Evolutionary conservation across 805 yeast genomes (phyloP).

Genomic region (Starmerella apicola): DNA sequence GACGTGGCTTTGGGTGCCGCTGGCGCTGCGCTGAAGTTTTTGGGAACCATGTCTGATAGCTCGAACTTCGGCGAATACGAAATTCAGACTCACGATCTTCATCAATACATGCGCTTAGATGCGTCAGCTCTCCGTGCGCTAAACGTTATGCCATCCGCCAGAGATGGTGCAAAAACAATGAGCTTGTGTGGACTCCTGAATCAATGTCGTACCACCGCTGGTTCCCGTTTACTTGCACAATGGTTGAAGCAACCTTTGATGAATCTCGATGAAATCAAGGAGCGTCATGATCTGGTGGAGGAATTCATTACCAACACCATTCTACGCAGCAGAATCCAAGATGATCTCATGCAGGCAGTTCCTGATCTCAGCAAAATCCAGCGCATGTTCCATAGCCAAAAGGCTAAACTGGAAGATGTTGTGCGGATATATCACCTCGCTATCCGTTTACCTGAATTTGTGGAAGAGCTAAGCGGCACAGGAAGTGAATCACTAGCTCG

Average conservation of each 20-base stretch:
- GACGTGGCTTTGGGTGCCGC: conserved; percentile 47
- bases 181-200: conserved; percentile 76
- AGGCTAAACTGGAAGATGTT: conserved; percentile 73
- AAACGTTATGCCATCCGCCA: conserved; percentile 60
- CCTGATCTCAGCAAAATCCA: conserved; percentile 74
- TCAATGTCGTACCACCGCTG: conserved; percentile 81
- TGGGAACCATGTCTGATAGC: conserved; percentile 49
- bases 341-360: conserved; percentile 49
- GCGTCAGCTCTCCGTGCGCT: conserved; percentile 80
- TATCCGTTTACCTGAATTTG: conserved; percentile 54
- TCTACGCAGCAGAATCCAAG: conserved; percentile 52
- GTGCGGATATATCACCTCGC: conserved; percentile 77
- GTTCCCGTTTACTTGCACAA: conserved; percentile 72
- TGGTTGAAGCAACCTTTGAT: conserved; percentile 96
- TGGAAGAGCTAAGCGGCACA: conserved; percentile 39
- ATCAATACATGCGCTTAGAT: conserved; percentile 81
- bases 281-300: conserved; percentile 67
- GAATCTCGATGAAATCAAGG: conserved; percentile 41
- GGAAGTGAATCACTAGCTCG: conserved; percentile 25
- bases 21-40: conserved; percentile 55
- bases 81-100: conserved; percentile 54
- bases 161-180: conserved; percentile 37
- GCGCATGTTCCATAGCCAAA: conserved; percentile 45
- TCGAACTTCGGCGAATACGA: conserved; percentile 39
- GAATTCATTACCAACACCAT: conserved; percentile 47